Evolutionary conservation across 805 yeast genomes (phyloP).

Genomic region (Kodamaea neixiangensis): DNA sequence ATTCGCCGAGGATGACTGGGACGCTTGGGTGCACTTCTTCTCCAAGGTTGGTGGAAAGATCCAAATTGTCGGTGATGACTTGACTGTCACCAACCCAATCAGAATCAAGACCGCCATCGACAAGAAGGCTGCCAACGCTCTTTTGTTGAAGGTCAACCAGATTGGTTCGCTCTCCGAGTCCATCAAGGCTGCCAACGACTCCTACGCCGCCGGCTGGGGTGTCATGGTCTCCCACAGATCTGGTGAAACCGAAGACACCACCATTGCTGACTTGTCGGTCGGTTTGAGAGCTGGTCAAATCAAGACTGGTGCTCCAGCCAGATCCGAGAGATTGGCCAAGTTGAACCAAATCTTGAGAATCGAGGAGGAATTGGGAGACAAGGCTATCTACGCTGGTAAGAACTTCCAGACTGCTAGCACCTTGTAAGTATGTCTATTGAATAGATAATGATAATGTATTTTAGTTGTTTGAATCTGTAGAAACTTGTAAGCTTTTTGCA

Average conservation of each 20-base stretch:
- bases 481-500: too few relatives aligned
- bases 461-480: too few relatives aligned
- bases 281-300: constrained; percentile 99
- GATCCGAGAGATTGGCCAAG: constrained; percentile 99
- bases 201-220: constrained; percentile 98
- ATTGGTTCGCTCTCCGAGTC: constrained; percentile 96
- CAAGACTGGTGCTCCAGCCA: constrained; percentile 99
- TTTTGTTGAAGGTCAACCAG: constrained; percentile 97
- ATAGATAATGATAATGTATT: constrained; percentile 10
- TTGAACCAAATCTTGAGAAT: constrained; percentile 97
- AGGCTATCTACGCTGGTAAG: constrained; percentile 94
- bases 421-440: constrained; percentile 30
- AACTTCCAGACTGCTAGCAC: constrained; percentile 67
- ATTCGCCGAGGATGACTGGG: constrained; percentile 99
- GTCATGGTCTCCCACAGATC: constrained; percentile 99
- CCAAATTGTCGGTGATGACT: constrained; percentile 97
- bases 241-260: constrained; percentile 99
- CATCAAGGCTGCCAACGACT: constrained; percentile 93
- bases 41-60: constrained; percentile 60
- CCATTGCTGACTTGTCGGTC: constrained; percentile 96
- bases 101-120: constrained; percentile 96
- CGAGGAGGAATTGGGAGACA: constrained; percentile 97
- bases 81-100: constrained; percentile 96
- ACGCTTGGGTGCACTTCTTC: constrained; percentile 91
- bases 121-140: constrained; percentile 92